Base-by-base conservation (phyloP, 129 eudicot species). In the Gnaphalium uliginosum region DNA sequence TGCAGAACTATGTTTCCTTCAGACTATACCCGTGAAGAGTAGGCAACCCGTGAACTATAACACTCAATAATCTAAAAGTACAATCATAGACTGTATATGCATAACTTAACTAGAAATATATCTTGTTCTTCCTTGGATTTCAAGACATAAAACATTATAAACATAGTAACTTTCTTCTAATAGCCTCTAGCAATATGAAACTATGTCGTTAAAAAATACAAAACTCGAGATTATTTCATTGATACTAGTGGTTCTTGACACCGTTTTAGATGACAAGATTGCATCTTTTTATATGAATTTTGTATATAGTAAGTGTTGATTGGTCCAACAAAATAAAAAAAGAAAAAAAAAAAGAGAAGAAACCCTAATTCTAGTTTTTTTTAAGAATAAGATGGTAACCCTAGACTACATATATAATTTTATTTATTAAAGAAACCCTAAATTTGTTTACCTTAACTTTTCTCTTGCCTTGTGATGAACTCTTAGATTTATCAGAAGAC, bases 401-500 rank as follows among this genome's bases (percentile, higher is more conserved):
- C 61, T 56, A 56, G 25, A n/a, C 0, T 29, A 29, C 2, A 29
- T 29, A 29, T 4, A 13, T 17, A 21, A 17, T 5, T 54, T 5
- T 67, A 22, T 41, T 19, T 10, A 39, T 14, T 4, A 51, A 26
- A 29, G 22, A 8, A 71, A 60, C 56, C 69, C 68, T 73, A 74
- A 29, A 8, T 59, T 35, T 35, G 24, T 6, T 74, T 88, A 93
- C 98, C 98, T 94, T 94, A 4, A 92, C 85, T 85, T 94, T 94
- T 57, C 96, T 84, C 91, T 90, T 93, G 39, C 89, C 90, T 46
- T 81, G 88, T 64, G 83, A 79, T 76, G 83, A 88, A 76, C 85
- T 88, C 5, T 85, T 79, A 29, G 81, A 83, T 39, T 68, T 68
- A 15, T 46, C 73, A 0, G 81, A 50, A 5, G 85, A 67, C 26